A percentile compares a stretch with the other conserved stretches of the same genome.
Evolutionary conservation across 352 stramenopile genomes (phyloP).

Genomic region (Pythium sp.): DNA sequence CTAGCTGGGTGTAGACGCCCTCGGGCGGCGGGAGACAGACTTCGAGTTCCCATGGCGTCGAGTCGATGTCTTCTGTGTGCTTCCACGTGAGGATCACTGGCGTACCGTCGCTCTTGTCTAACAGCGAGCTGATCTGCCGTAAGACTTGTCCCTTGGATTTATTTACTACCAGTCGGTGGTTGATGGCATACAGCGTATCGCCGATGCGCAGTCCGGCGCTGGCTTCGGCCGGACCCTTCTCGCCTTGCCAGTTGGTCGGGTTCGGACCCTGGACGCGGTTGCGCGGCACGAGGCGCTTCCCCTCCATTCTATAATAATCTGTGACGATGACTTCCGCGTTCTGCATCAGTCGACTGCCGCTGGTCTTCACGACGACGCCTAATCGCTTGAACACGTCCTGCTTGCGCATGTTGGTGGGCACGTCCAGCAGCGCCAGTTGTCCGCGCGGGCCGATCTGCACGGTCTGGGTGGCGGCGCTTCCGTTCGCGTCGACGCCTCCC

Average conservation of each 20-base stretch:
- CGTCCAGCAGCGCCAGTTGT: slow-evolving; percentile 69
- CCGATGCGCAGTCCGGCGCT: slow-evolving; percentile 70
- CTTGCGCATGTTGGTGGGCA: slow-evolving; percentile 39
- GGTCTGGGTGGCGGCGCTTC: slow-evolving; percentile 33
- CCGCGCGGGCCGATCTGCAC: slow-evolving; percentile 68
- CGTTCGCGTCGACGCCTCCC: slow-evolving; percentile 36
- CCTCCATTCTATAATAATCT: slow-evolving; percentile 78
- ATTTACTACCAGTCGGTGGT: slow-evolving; percentile 85
- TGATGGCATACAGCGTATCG: slow-evolving; percentile 84
- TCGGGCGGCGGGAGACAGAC: slow-evolving; percentile 73
- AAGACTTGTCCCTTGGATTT: slow-evolving; percentile 84
- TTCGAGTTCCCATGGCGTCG: slow-evolving; percentile 77
- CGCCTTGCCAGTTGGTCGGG: slow-evolving; percentile 64
- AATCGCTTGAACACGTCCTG: slow-evolving; percentile 81
- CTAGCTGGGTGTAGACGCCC: slow-evolving; percentile 73
- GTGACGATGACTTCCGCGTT: slow-evolving; percentile 80
- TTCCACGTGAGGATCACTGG: slow-evolving; percentile 81
- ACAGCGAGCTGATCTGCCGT: slow-evolving; percentile 70
- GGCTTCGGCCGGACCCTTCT: slow-evolving; percentile 71
- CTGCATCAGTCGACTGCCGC: slow-evolving; percentile 80
- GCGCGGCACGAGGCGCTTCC: slow-evolving; percentile 71
- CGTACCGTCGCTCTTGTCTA: slow-evolving; percentile 70
- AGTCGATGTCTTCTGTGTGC: slow-evolving; percentile 74
- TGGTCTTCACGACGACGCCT: slow-evolving; percentile 79
- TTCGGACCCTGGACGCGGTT: slow-evolving; percentile 62